Conservation (phyloP, 768 basidiomycete genomes). For the Leccinum pellstonianum region DNA sequence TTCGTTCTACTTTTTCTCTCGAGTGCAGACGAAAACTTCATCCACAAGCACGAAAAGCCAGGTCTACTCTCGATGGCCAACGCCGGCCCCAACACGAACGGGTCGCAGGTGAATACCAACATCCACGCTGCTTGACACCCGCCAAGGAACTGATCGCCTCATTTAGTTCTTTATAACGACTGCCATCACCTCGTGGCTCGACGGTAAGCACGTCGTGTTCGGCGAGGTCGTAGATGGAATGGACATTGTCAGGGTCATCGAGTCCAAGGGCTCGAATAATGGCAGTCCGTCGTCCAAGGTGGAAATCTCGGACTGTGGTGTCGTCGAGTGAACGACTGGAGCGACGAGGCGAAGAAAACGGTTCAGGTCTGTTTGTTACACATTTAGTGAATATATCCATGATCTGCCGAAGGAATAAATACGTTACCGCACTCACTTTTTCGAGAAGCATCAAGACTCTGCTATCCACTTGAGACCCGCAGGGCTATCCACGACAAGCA, state of each 20-base stretch:
- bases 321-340: conserved; percentile 31
- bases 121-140: not conserved
- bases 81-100: conserved; percentile 78
- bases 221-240: conserved; percentile 48
- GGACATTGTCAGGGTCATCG: conserved; percentile 42
- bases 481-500: too few species aligned
- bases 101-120: conserved; percentile 57
- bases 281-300: conserved; percentile 40
- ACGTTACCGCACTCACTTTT: not conserved
- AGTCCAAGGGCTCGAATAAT: conserved; percentile 29
- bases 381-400: not conserved
- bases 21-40: conserved; percentile 66
- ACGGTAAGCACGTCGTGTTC: conserved; percentile 46
- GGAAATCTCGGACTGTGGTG: conserved; percentile 56
- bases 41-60: conserved; percentile 57
- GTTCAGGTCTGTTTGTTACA: not conserved
- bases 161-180: conserved; percentile 77
- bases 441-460: too few species aligned
- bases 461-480: not conserved
- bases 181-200: conserved; percentile 60
- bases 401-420: conserved; percentile 8
- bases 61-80: conserved; percentile 86
- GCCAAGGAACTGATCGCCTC: not conserved
- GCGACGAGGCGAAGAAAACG: not conserved
- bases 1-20: not conserved